A percentile compares a stretch with the other conserved stretches of the same genome.
Conservation (phyloP, 768 basidiomycete species). For the Hypsizygus marmoreus region DNA sequence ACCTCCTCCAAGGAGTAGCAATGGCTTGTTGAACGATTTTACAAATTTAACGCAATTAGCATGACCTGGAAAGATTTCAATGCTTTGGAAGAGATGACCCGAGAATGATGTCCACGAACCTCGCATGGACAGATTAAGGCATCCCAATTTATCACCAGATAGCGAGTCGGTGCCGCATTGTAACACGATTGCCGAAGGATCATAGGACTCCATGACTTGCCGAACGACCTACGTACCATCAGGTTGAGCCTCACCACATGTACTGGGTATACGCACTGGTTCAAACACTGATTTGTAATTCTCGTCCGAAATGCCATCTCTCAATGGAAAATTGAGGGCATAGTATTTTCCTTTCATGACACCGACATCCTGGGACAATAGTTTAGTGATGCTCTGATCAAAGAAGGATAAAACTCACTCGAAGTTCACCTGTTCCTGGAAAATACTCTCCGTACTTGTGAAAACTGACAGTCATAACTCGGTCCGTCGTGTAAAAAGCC, state of each 20-base stretch:
- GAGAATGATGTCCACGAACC: constrained; percentile 43
- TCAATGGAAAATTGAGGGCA: constrained; percentile 89
- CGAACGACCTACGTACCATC: constrained; percentile 69
- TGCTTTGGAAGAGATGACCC: neutral
- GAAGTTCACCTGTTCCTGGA: constrained; percentile 96
- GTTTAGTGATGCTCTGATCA: constrained; percentile 4
- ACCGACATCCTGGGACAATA: constrained; percentile 72
- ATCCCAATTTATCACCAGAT: constrained; percentile 94
- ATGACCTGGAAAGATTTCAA: constrained; percentile 58
- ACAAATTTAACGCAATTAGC: constrained; percentile 98
- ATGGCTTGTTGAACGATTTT: constrained; percentile 91
- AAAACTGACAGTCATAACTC: constrained; percentile 98
- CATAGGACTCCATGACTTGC: constrained; percentile 92
- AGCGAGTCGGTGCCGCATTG: constrained; percentile 98
- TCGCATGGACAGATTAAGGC: constrained; percentile 95
- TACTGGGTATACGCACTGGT: constrained; percentile 62
- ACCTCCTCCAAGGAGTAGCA: constrained; percentile 94
- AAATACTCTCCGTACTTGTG: constrained; percentile 99
- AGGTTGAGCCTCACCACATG: neutral
- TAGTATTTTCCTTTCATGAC: constrained; percentile 95
- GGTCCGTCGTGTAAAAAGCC: constrained; percentile 97
- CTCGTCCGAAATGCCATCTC: constrained; percentile 95
- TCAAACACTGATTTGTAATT: constrained; percentile 95
- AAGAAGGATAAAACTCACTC: constrained; percentile 49
- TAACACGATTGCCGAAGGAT: constrained; percentile 92